These are phyloP conservation scores for Shiraia sp. DNA, from an alignment of 2,329 filamentous ascomycete genomes.

Conservation along the genomic window DNA sequence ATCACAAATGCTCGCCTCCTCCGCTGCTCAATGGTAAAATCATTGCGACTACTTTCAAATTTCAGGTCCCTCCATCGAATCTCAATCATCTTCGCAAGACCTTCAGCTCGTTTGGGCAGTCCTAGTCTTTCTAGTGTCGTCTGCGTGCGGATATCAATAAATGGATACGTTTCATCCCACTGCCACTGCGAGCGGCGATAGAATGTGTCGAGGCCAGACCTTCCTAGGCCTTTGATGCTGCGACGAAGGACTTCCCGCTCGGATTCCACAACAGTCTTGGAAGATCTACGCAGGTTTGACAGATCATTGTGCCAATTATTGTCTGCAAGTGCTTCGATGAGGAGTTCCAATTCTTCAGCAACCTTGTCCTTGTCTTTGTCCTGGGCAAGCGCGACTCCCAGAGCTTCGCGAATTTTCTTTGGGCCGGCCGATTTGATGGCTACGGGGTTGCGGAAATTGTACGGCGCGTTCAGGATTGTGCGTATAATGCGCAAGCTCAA, in stretches of 20 bases:
- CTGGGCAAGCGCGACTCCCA: slow-evolving; percentile 50
- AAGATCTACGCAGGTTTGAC: slow-evolving; percentile 38
- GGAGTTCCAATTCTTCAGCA: slow-evolving; percentile 43
- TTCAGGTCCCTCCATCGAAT: slow-evolving; percentile 42
- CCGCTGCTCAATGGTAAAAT: slow-evolving; percentile 17
- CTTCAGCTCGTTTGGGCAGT: slow-evolving; percentile 39
- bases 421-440: slow-evolving; percentile 43
- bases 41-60: slow-evolving; percentile 31
- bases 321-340: slow-evolving; percentile 38
- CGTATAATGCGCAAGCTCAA: slow-evolving; percentile 50
- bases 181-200: slow-evolving; percentile 47
- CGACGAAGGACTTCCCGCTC: slow-evolving; percentile 38
- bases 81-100: slow-evolving; percentile 41
- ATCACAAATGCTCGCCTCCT: slow-evolving; percentile 47
- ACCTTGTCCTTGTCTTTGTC: slow-evolving; percentile 54
- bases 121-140: slow-evolving; percentile 42
- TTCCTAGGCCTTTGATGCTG: slow-evolving; percentile 48
- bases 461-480: slow-evolving; percentile 51
- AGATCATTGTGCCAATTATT: slow-evolving; percentile 37
- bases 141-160: slow-evolving; percentile 43
- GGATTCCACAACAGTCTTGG: slow-evolving; percentile 20
- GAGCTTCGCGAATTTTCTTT: slow-evolving; percentile 44
- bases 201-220: slow-evolving; percentile 50
- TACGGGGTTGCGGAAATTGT: slow-evolving; percentile 41
- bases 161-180: slow-evolving; percentile 46